Evolutionary conservation across 305 asterid species (phyloP).

Genomic region (Fraxinus ornus): DNA sequence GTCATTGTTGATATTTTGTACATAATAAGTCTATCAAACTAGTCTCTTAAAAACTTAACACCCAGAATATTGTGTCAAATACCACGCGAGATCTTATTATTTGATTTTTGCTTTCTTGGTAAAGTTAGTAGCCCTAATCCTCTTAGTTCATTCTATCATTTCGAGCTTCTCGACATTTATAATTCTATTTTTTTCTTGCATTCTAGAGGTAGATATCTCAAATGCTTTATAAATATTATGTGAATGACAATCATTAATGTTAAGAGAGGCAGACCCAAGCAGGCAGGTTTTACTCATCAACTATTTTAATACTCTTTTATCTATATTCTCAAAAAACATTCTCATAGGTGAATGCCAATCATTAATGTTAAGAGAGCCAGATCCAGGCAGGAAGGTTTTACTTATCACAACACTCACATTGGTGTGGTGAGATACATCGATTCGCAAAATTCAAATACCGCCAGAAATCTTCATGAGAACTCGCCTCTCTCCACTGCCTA

Average conservation of each 20-base stretch:
- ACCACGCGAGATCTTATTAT: background rate
- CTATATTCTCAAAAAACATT: background rate
- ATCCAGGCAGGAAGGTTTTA: background rate
- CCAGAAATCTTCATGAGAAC: constrained; percentile 99
- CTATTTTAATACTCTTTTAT: background rate
- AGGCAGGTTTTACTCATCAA: background rate
- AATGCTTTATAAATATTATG: background rate
- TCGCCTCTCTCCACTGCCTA: constrained; percentile 93
- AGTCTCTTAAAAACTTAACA: background rate
- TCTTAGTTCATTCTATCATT: background rate
- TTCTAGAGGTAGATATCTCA: background rate
- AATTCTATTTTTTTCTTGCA: background rate
- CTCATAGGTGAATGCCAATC: background rate
- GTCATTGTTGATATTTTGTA: background rate
- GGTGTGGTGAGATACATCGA: constrained; percentile 56
- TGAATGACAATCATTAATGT: background rate
- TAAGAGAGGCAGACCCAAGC: background rate
- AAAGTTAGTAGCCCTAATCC: background rate
- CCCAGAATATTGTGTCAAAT: background rate
- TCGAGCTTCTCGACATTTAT: background rate
- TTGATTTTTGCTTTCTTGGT: background rate
- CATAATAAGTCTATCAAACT: background rate
- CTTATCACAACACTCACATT: constrained; percentile 56
- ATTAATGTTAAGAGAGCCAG: background rate
- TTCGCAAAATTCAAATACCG: constrained; percentile 84